Evolutionary conservation across 768 basidiomycete genomes (phyloP).

Genomic region (Russula earlei): DNA sequence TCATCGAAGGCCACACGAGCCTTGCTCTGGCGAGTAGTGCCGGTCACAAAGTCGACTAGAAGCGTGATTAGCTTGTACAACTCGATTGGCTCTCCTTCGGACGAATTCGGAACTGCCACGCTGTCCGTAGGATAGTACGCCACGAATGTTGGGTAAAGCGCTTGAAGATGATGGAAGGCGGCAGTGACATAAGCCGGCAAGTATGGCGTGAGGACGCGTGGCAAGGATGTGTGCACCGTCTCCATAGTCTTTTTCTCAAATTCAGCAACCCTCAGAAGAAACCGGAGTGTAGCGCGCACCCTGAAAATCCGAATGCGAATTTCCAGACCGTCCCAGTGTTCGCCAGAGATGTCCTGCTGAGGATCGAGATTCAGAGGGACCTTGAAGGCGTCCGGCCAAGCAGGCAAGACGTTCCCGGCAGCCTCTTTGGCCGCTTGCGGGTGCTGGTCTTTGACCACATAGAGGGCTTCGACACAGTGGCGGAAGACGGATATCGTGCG

Average conservation of each 20-base stretch:
- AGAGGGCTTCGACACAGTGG: slow-evolving; percentile 81
- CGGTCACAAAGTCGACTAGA: slow-evolving; percentile 72
- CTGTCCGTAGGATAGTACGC: slow-evolving; percentile 51
- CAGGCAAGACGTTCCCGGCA: slow-evolving; percentile 66
- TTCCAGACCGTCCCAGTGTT: slow-evolving; percentile 74
- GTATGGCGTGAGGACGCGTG: slow-evolving; percentile 55
- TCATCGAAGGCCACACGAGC: slow-evolving; percentile 54
- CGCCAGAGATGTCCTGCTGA: slow-evolving; percentile 46
- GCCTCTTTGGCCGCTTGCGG: slow-evolving; percentile 82
- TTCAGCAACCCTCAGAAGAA: no score
- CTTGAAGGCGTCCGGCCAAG: slow-evolving; percentile 89
- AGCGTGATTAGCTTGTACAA: slow-evolving; percentile 69
- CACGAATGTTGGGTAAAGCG: slow-evolving; percentile 49
- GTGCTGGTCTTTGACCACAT: slow-evolving; percentile 92
- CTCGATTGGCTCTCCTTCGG: slow-evolving; percentile 70
- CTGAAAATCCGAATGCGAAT: slow-evolving; percentile 80
- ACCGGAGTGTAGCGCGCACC: slow-evolving; percentile 33
- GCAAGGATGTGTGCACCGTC: slow-evolving; percentile 73
- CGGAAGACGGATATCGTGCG: slow-evolving; percentile 82
- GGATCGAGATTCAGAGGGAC: slow-evolving; percentile 61
- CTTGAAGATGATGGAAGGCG: slow-evolving; percentile 50
- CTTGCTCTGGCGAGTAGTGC: slow-evolving; percentile 53
- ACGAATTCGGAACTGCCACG: slow-evolving; percentile 48
- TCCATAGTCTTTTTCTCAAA: slow-evolving; percentile 68
- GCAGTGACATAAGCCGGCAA: slow-evolving; percentile 49